Conservation (phyloP, 257 asterid species). For the Haberlea rhodopensis region DNA sequence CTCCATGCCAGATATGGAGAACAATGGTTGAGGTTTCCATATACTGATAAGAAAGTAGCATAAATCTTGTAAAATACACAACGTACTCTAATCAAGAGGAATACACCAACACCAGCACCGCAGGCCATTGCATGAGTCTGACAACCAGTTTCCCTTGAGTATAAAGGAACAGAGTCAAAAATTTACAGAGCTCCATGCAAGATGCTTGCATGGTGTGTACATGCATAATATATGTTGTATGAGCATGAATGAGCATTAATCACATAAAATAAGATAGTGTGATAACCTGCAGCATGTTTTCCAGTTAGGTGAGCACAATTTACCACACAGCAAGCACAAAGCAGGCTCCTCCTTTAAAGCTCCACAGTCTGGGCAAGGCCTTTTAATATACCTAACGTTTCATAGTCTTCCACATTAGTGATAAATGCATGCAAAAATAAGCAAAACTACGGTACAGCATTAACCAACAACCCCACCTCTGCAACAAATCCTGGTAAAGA, state of each 20-base stretch:
- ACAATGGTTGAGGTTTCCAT: neutral
- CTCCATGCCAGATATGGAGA: conserved; percentile 12
- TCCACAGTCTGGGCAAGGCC: conserved; percentile 75
- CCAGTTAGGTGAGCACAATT: conserved; percentile 91
- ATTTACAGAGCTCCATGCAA: conserved; percentile 11
- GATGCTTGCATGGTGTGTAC: neutral
- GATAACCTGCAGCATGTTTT: conserved; percentile 86
- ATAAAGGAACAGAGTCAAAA: conserved; percentile 30
- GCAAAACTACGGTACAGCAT: conserved; percentile 2
- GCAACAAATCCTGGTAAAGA: conserved; percentile 87
- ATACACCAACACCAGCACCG: conserved; percentile 96
- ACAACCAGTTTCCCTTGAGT: conserved; percentile 69
- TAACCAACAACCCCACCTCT: conserved; percentile 51
- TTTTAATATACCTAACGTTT: conserved; percentile 70
- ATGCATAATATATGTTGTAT: neutral
- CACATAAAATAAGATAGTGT: conserved; percentile 13
- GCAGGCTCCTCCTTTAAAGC: conserved; percentile 74
- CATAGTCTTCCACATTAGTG: conserved; percentile 22
- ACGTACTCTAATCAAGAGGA: conserved; percentile 83
- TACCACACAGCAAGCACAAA: conserved; percentile 86
- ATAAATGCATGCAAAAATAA: conserved; percentile 15
- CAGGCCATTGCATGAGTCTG: conserved; percentile 77
- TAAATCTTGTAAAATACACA: conserved; percentile 2
- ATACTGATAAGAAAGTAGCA: conserved; percentile 15
- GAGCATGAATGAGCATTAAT: conserved; percentile 12